Base-by-base conservation (phyloP, 192 early-diverging fungal species). In the Coemansia sp. region DNA sequence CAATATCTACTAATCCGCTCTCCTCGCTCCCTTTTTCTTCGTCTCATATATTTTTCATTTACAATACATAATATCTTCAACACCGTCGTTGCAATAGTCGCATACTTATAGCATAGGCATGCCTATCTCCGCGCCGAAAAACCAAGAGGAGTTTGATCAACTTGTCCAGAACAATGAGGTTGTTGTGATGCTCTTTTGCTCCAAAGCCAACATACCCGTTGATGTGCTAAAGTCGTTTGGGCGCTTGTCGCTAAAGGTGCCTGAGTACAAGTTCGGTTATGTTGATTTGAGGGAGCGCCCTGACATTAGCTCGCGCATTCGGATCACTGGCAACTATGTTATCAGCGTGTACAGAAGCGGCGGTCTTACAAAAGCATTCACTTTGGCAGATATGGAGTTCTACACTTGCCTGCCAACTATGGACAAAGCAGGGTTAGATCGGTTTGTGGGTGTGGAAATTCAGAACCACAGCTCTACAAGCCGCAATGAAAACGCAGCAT, bases 221-320 rank as follows among this genome's bases (percentile, higher is more conserved):
- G 33, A 34, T 1, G 57, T 59, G 12, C 35, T 59, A 16, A 36
- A 36, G 24, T 8, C 57, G 6, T 59, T 59, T 59, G 57, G 57
- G 12, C 57, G 57, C 5, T 10, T 59, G n/a, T 59, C 57, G 8
- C 57, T 59, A n/a, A 59, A 59, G n/a, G 16, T 59, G 7, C 34
- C 57, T 3, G 33, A 59, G 57, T 59, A 59, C 57, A 59, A 21
- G 35, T 59, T 59, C n/a, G 35, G 57, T 33, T 59, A 36, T 59
- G 35, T 59, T 6, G 57, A 59, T 9, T 21, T 59, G 34, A 35
- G 20, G 18, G 35, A 59, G 15, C 57, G 35, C 15, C 57, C 26
- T 7, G 57, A 59, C 15, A 59, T 59, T 15, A 59, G 57, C 18
- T 33, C 57, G 16, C 26, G 34, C 8, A 9, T 59, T 8, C 5